Conservation (phyloP, 192 early-diverging fungal species). For the Fimicolochytrium jonesii region DNA sequence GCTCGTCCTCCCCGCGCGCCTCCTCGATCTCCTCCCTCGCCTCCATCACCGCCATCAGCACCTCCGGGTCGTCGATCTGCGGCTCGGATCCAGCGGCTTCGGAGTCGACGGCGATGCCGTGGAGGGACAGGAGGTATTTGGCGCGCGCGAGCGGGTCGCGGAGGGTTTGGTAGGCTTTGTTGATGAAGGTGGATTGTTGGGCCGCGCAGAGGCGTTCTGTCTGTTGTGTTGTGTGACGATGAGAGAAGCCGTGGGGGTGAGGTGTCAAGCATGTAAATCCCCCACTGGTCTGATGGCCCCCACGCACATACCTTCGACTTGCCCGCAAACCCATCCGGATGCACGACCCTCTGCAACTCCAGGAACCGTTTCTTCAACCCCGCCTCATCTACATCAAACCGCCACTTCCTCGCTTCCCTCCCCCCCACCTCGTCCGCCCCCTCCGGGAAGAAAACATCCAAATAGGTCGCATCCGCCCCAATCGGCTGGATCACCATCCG, state of each 20-base stretch:
- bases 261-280: background rate
- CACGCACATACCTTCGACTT: conserved; percentile 48
- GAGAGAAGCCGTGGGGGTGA: background rate
- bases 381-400: conserved; percentile 64
- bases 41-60: conserved; percentile 85
- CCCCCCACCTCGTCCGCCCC: no score
- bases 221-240: background rate
- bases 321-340: conserved; percentile 78
- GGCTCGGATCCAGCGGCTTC: conserved; percentile 63
- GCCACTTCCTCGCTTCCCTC: conserved; percentile 28
- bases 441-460: conserved; percentile 49
- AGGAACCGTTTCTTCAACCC: conserved; percentile 65
- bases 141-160: conserved; percentile 75
- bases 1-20: conserved; percentile 56
- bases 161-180: conserved; percentile 81
- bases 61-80: conserved; percentile 56
- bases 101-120: conserved; percentile 49
- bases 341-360: conserved; percentile 71
- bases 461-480: conserved; percentile 49
- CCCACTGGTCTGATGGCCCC: background rate
- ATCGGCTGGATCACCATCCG: conserved; percentile 60
- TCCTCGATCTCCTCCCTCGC: conserved; percentile 71
- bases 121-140: conserved; percentile 66
- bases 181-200: conserved; percentile 73
- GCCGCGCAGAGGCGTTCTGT: conserved; percentile 60